These are phyloP conservation scores for Tricholoma matsutake DNA, from an alignment of 768 basidiomycete genomes.

Conservation along the genomic window DNA sequence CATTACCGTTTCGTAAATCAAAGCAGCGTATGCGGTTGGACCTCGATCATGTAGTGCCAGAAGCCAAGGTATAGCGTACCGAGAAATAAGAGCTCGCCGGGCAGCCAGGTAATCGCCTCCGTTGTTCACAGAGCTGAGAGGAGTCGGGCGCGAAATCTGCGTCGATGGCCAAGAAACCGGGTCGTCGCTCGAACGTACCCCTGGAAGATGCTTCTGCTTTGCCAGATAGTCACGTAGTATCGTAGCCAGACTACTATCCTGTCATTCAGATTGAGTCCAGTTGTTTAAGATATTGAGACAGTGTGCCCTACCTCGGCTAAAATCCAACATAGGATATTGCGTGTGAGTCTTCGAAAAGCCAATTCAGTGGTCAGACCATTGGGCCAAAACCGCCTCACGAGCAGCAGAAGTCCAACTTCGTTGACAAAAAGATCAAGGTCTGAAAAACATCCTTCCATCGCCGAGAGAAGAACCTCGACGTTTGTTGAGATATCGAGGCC, in stretches of 20 bases:
- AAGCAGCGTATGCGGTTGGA: conserved; percentile 44
- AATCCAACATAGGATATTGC: conserved; percentile 65
- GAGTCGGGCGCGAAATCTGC: conserved; percentile 32
- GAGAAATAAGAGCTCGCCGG: conserved; percentile 48
- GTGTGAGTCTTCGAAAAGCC: conserved; percentile 57
- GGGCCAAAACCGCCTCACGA: conserved; percentile 73
- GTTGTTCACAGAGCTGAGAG: conserved; percentile 45
- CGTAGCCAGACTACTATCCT: conserved; percentile 67
- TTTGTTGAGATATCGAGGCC: conserved; percentile 69
- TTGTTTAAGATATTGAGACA: background rate
- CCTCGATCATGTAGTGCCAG: conserved; percentile 65
- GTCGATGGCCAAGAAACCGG: conserved; percentile 53
- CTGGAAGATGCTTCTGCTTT: conserved; percentile 55
- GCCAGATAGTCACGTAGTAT: conserved; percentile 70
- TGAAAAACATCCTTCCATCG: conserved; percentile 66
- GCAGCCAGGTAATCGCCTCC: conserved; percentile 70
- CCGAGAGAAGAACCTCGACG: conserved; percentile 68
- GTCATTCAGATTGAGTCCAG: background rate
- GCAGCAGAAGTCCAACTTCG: conserved; percentile 67
- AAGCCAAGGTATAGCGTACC: conserved; percentile 68
- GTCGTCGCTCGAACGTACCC: conserved; percentile 49
- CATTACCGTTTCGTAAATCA: conserved; percentile 51
- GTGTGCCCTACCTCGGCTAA: conserved; percentile 54
- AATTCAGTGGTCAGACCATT: conserved; percentile 71
- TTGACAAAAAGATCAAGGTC: conserved; percentile 73